Conservation (phyloP, 257 asterid genomes). For the Apocynum venetum region DNA sequence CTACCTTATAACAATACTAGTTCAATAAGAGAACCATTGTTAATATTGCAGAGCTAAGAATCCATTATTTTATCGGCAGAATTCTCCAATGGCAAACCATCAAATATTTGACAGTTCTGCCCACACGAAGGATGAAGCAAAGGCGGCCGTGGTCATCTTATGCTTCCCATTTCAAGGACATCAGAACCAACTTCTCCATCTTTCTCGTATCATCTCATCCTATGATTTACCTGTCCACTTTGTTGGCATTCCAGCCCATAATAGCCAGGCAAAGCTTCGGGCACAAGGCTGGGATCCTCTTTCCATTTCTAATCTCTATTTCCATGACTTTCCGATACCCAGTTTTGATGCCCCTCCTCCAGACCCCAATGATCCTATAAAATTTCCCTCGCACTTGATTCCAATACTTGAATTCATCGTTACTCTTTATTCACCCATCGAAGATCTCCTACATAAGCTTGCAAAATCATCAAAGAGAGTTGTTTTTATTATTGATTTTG, state of each 20-base stretch:
- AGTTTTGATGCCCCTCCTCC: constrained; percentile 16
- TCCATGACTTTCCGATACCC: constrained; percentile 30
- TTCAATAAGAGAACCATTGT: too few relatives aligned
- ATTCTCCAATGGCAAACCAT: background rate
- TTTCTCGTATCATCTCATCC: constrained; percentile 53
- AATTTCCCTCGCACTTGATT: constrained; percentile 14
- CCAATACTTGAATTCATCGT: constrained; percentile 1
- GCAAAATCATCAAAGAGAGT: background rate
- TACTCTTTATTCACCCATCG: constrained; percentile 2
- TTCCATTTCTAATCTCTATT: constrained; percentile 31
- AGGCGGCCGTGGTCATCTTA: constrained; percentile 46
- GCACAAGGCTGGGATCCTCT: constrained; percentile 40
- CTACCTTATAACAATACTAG: too few relatives aligned
- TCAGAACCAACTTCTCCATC: constrained; percentile 73
- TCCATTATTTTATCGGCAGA: background rate
- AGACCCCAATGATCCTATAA: constrained; percentile 3
- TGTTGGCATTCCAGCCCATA: constrained; percentile 48
- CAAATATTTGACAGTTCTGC: background rate
- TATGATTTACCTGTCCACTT: constrained; percentile 37
- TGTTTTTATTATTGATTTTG: constrained; percentile 14
- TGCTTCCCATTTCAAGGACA: constrained; percentile 68
- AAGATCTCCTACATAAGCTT: background rate
- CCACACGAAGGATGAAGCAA: background rate
- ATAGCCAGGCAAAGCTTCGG: constrained; percentile 48
- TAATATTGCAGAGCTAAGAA: too few relatives aligned